Evolutionary conservation across 805 yeast genomes (phyloP).

Genomic region (Lipomyces orientalis): DNA sequence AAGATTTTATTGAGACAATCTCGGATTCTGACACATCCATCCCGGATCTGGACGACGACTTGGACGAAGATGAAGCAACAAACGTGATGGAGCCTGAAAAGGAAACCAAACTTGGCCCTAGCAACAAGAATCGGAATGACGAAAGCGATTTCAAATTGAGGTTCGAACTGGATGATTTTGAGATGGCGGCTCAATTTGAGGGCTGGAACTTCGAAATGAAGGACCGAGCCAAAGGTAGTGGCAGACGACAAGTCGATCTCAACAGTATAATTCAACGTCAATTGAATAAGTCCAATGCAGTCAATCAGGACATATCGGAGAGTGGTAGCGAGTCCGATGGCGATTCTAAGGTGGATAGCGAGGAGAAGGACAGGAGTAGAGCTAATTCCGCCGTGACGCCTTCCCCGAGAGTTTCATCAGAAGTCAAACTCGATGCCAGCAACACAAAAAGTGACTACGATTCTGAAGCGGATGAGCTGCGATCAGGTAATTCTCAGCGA

Average conservation of each 20-base stretch:
- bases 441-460: background rate
- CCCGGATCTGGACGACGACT: constrained; percentile 33
- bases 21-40: constrained; percentile 33
- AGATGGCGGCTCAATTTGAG: constrained; percentile 53
- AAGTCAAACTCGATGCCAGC: background rate
- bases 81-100: constrained; percentile 6
- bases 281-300: constrained; percentile 62
- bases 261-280: constrained; percentile 86
- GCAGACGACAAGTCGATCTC: constrained; percentile 72
- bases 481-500: background rate
- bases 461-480: background rate
- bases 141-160: constrained; percentile 61
- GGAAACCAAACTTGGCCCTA: background rate
- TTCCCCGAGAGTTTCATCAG: background rate
- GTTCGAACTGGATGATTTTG: constrained; percentile 68
- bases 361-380: constrained; percentile 47
- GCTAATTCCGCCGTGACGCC: background rate
- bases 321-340: background rate
- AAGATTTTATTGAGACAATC: constrained; percentile 33
- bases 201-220: constrained; percentile 84
- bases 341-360: constrained; percentile 50
- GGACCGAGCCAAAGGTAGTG: constrained; percentile 46
- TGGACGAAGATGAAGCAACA: constrained; percentile 23
- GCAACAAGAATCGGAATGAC: background rate
- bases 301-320: constrained; percentile 40